phyloP scores from a whole-genome alignment of 169 alveolate species.

The Amoebophrya sp. region DNA sequence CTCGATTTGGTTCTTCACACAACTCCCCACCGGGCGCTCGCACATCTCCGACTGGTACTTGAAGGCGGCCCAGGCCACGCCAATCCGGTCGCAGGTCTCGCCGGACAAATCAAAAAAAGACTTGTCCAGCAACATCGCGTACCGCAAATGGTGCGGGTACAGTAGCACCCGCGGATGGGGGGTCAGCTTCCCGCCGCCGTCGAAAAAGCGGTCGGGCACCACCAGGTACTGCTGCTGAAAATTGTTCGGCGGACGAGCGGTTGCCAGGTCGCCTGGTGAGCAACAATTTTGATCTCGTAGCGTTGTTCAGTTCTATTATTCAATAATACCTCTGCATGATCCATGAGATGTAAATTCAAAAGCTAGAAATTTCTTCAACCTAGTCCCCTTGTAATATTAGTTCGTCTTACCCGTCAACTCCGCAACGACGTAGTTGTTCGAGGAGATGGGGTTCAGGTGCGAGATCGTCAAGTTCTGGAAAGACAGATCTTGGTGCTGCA shows the following conservation, averaged over 20 bases:
- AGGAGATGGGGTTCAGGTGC: not conserved
- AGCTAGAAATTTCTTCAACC: too few relatives aligned
- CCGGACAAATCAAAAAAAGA: not conserved
- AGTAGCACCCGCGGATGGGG: not conserved
- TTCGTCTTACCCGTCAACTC: not conserved
- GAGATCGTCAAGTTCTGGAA: not conserved
- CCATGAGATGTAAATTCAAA: too few relatives aligned
- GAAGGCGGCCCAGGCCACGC: not conserved
- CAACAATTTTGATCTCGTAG: not conserved
- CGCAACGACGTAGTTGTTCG: not conserved
- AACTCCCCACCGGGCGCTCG: not conserved
- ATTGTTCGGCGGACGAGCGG: not conserved
- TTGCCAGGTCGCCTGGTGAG: not conserved
- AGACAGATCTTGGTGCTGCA: not conserved
- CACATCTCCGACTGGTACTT: not conserved
- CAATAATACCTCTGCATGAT: too few relatives aligned
- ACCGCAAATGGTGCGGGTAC: not conserved
- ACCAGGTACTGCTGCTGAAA: not conserved
- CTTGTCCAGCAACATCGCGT: constrained; percentile 13
- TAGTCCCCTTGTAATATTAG: too few relatives aligned
- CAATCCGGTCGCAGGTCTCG: not conserved
- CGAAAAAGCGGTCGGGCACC: not conserved
- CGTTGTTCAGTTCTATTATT: too few relatives aligned
- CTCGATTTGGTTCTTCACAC: not conserved
- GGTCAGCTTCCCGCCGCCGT: not conserved